These are phyloP conservation scores for Lepidium africanum DNA, from an alignment of 345 rosid species.

Conservation along the genomic window DNA sequence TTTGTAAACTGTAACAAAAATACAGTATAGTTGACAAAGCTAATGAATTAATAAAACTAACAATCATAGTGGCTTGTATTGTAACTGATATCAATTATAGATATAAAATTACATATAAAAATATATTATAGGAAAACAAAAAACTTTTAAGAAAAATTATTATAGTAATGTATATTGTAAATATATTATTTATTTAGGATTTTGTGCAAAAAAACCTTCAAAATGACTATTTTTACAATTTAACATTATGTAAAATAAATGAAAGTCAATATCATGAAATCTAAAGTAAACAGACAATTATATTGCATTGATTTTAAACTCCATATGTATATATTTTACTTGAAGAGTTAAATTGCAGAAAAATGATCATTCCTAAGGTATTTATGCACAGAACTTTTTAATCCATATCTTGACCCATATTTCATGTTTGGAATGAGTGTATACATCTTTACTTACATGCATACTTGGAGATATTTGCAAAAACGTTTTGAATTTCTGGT, in stretches of 20 bases:
- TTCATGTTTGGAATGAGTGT: too few species aligned
- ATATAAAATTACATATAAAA: neutral
- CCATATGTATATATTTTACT: too few species aligned
- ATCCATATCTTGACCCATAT: too few species aligned
- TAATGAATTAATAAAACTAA: neutral
- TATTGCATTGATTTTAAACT: too few species aligned
- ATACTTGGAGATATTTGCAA: neutral
- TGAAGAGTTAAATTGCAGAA: too few species aligned
- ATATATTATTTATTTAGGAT: neutral
- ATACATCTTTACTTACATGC: neutral
- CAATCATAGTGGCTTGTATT: neutral
- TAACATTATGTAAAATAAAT: too few species aligned
- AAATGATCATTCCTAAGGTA: too few species aligned
- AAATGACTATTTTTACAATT: too few species aligned
- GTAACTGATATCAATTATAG: neutral
- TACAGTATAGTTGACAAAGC: neutral
- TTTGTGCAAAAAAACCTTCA: too few species aligned
- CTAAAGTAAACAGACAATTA: too few species aligned
- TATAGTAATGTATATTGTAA: neutral
- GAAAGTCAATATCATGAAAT: too few species aligned
- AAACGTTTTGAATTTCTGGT: neutral
- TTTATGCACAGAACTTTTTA: too few species aligned
- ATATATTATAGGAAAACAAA: neutral
- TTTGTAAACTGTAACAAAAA: neutral
- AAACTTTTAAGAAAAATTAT: neutral